Percentiles rank a stretch among this genome's conserved stretches.
These are phyloP conservation scores for Hypomontagnella submonticulosa DNA, from an alignment of 495 filamentous ascomycete genomes.

Conservation along the genomic window DNA sequence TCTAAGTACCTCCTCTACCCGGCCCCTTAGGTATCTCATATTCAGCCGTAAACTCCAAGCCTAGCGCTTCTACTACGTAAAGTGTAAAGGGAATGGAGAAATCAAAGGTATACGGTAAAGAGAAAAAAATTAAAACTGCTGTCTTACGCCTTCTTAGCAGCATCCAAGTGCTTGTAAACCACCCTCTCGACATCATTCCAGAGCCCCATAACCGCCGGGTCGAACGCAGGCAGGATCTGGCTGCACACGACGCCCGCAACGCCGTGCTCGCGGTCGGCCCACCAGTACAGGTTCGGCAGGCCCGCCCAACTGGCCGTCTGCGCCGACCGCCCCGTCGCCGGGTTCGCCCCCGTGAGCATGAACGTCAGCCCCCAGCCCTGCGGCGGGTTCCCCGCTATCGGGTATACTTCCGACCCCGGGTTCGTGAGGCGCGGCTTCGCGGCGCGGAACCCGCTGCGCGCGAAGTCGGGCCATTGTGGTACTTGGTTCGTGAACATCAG, in stretches of 20 bases:
- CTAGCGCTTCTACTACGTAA: no score
- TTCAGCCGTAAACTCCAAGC: no score
- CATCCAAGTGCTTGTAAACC: conserved; percentile 44
- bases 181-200: conserved; percentile 53
- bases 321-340: conserved; percentile 59
- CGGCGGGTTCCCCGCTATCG: conserved; percentile 58
- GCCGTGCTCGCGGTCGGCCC: conserved; percentile 67
- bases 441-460: conserved; percentile 54
- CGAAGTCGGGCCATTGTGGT: conserved; percentile 62
- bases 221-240: conserved; percentile 69
- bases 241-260: conserved; percentile 66
- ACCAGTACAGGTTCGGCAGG: conserved; percentile 70
- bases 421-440: conserved; percentile 65
- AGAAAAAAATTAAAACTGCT: no score
- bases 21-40: no score
- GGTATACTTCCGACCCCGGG: conserved; percentile 60
- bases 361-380: conserved; percentile 72
- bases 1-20: no score
- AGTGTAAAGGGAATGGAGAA: no score
- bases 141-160: background rate
- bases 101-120: no score
- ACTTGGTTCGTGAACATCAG: conserved; percentile 72
- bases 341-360: conserved; percentile 55
- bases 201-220: conserved; percentile 53
- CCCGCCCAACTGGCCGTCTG: conserved; percentile 68